These are phyloP conservation scores for Sporothrix euskadiensis DNA, from an alignment of 2,329 filamentous ascomycete species.

Conservation along the genomic window DNA sequence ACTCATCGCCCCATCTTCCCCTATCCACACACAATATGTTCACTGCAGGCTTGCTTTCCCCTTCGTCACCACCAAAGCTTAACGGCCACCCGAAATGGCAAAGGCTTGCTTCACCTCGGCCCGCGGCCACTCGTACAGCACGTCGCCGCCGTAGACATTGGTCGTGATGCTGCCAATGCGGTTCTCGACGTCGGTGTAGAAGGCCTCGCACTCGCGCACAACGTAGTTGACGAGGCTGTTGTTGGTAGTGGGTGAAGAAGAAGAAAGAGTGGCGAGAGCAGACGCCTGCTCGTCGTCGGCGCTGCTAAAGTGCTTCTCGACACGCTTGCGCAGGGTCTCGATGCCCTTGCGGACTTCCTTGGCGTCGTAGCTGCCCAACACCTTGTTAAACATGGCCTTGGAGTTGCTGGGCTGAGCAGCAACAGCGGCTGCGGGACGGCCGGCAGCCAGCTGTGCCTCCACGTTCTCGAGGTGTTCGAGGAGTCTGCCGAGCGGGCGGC, in stretches of 20 bases:
- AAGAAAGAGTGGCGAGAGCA: background rate
- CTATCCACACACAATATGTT: background rate
- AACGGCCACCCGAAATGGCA: constrained; percentile 25
- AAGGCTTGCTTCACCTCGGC: constrained; percentile 64
- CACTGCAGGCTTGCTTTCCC: background rate
- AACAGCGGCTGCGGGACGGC: constrained; percentile 63
- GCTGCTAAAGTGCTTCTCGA: constrained; percentile 97
- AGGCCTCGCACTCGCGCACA: constrained; percentile 61
- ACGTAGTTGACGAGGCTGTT: constrained; percentile 56
- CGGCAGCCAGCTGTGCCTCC: constrained; percentile 66
- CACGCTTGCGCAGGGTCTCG: constrained; percentile 81
- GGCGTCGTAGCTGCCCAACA: constrained; percentile 74
- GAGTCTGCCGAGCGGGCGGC: constrained; percentile 83
- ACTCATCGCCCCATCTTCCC: background rate
- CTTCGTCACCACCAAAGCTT: background rate
- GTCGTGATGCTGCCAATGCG: constrained; percentile 61
- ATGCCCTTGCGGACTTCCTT: constrained; percentile 90
- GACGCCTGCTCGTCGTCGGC: constrained; percentile 53
- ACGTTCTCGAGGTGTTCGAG: constrained; percentile 90
- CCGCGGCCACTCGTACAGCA: constrained; percentile 66
- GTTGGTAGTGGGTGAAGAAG: constrained; percentile 12
- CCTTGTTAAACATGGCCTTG: constrained; percentile 80
- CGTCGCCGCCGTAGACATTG: constrained; percentile 65
- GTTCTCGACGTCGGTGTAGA: constrained; percentile 62
- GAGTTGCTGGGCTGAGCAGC: constrained; percentile 81